These are phyloP conservation scores for Boletus fagicola DNA, from an alignment of 768 basidiomycete species.

Conservation along the genomic window DNA sequence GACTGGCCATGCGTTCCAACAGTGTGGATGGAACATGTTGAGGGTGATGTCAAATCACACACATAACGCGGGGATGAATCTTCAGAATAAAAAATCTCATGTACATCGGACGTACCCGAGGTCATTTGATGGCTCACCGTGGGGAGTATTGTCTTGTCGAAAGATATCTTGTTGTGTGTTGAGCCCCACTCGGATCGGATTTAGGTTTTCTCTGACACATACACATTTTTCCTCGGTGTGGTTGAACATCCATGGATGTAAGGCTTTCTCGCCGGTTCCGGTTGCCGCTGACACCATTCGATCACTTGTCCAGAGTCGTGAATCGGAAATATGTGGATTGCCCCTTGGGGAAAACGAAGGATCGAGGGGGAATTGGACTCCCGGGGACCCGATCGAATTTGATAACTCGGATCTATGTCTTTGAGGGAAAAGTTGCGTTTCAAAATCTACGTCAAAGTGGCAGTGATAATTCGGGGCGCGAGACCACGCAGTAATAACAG, in stretches of 20 bases:
- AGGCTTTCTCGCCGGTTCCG: background rate
- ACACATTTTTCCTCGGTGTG: background rate
- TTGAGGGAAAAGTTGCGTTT: no score
- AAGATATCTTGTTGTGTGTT: background rate
- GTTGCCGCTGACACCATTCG: background rate
- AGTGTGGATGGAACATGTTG: background rate
- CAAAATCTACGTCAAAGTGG: no score
- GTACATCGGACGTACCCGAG: background rate
- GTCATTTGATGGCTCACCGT: background rate
- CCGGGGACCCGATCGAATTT: no score
- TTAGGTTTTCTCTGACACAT: background rate
- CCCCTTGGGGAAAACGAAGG: background rate
- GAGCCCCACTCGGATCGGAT: background rate
- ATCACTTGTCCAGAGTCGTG: background rate
- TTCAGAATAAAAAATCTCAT: background rate
- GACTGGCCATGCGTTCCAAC: background rate
- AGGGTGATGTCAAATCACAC: background rate
- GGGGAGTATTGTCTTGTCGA: background rate
- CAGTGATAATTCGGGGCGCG: no score
- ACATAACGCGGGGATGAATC: background rate
- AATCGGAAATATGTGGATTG: background rate
- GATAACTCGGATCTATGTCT: no score
- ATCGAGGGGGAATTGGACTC: no score
- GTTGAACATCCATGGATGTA: background rate
- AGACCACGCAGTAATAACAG: no score